Evolutionary conservation across 306 rosid genomes (phyloP), one percentile per base, ranked within the genome.

Genomic region (Erythrophleum fordii): DNA sequence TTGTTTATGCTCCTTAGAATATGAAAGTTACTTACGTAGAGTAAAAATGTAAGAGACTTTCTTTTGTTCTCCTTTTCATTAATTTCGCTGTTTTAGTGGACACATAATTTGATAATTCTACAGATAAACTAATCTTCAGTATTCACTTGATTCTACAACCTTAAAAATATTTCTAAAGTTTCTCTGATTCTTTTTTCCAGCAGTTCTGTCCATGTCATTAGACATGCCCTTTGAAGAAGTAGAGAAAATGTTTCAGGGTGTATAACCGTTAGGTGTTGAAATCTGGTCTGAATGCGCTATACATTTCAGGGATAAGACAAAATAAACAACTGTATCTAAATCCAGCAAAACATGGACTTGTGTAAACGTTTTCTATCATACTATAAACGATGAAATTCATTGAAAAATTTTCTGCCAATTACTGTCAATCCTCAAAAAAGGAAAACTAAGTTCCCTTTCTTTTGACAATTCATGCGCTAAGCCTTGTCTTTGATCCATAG

Each of bases 1-100:
- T 45, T 71, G 62, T 35, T 60, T 69, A 23, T 73, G 78, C 72
- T 70, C 72, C 60, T 70, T 80, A 59, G 81, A 79, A 61, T 53
- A 25, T 72, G 42, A 46, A 58, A 31, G 31, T 22, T 29, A 23
- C n/a, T 53, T 42, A 17, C 2, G 37, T 26, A 37, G 16, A n/a
- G 79, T 5, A 11, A 71, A 77, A 16, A 6, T 66, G 46, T 22
- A 16, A 59, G 66, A 14, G 49, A 39, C 58, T 68, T 74, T 82
- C 45, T 67, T 73, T 86, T 77, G 39, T 75, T 83, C 53, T 34
- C 42, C n/a, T 39, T 64, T 29, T 11, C 0, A 6, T 12, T 48
- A 53, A 44, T 80, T 45, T 56, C 49, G 39, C 48, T 31, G 83
- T 35, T 73, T 46, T 61, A 46, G 10, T 18, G 76, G 46, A 29